Base-by-base conservation (phyloP, 2,329 filamentous ascomycete genomes). In the Neobulgaria alba region DNA sequence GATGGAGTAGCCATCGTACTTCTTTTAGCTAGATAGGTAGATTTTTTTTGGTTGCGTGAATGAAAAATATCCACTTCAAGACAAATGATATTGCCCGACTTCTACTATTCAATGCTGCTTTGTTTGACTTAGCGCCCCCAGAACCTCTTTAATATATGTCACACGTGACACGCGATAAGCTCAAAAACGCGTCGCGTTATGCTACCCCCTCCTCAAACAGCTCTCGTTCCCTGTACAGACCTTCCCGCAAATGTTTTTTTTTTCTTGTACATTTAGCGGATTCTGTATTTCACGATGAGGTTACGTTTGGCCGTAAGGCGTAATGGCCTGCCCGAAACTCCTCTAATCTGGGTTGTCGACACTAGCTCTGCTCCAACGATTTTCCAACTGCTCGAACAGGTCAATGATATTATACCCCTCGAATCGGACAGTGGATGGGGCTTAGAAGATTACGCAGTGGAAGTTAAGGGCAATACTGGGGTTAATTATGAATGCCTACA, bases 391-490 rank as follows among this genome's bases (percentile, higher is more conserved):
- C 69, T 95, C 29, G 77, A 84, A 48, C 75, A 86, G 46, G 69
- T 95, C 51, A 89, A 93, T 62, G 76, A 85, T 32, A 72, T 84
- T 12, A 67, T 95, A 2, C 88, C 89, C 0, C 75, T 96, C 0
- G 88, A 95, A 64, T 79, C 80, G 42, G 71, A 51, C 18, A 48
- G 72, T 30, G 71, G 87, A 45, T 95, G 87, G 86, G 87, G 86
- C 0, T 65, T 95, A 3, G 89, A 95, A 56, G 86, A 95, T 59
- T 96, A 96, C 61, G 75, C 75, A 7, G 85, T 95, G 20, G 85
- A 93, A 61, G 71, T 95, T 3, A 62, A 62, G 15, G 69, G 72
- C 41, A 54, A 57, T 19, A 63, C 66, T 29, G 72, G 72, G n/a
- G 67, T 63, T 14, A 78, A 75, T 33, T 95, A 85, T 51, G 90